Conservation (phyloP, 345 rosid species). For the Cardiospermum halicacabum region DNA sequence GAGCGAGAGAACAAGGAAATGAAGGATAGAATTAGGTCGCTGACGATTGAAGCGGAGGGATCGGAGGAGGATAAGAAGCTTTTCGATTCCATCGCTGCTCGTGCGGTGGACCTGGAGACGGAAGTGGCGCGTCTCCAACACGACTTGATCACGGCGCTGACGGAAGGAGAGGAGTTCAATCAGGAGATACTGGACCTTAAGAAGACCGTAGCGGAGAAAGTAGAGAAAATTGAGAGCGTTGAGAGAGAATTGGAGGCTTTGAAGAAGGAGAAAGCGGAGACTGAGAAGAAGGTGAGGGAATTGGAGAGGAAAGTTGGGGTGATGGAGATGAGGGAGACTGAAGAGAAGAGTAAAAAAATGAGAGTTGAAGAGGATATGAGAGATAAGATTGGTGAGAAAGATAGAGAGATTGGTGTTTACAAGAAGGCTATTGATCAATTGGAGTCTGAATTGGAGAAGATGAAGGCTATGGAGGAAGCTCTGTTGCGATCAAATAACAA, state of each 20-base stretch:
- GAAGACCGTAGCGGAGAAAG: conserved; percentile 39
- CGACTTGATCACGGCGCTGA: conserved; percentile 47
- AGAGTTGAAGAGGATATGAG: conserved; percentile 58
- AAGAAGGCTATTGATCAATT: conserved; percentile 37
- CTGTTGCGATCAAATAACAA: conserved; percentile 28
- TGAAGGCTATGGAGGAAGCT: conserved; percentile 27
- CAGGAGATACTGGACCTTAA: conserved; percentile 39
- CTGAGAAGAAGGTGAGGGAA: conserved; percentile 56
- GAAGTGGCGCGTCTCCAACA: conserved; percentile 62
- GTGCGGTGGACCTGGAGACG: conserved; percentile 64
- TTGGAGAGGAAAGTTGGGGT: conserved; percentile 65
- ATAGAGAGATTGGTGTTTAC: conserved; percentile 34
- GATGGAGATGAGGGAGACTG: conserved; percentile 50
- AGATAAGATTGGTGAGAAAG: conserved; percentile 47
- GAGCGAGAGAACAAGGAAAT: conserved; percentile 48
- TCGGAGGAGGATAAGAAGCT: conserved; percentile 47
- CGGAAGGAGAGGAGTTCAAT: conserved; percentile 42
- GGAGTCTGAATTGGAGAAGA: conserved; percentile 42
- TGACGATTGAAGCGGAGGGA: conserved; percentile 48
- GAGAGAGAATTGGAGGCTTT: conserved; percentile 48
- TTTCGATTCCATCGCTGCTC: conserved; percentile 37
- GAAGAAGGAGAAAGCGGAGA: conserved; percentile 53
- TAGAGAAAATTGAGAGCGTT: conserved; percentile 27
- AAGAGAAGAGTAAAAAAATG: conserved; percentile 61
- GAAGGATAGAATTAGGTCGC: conserved; percentile 33